phyloP scores from a whole-genome alignment of 371 early-diverging fungal genomes.

The Syncephalastrum sp. region DNA sequence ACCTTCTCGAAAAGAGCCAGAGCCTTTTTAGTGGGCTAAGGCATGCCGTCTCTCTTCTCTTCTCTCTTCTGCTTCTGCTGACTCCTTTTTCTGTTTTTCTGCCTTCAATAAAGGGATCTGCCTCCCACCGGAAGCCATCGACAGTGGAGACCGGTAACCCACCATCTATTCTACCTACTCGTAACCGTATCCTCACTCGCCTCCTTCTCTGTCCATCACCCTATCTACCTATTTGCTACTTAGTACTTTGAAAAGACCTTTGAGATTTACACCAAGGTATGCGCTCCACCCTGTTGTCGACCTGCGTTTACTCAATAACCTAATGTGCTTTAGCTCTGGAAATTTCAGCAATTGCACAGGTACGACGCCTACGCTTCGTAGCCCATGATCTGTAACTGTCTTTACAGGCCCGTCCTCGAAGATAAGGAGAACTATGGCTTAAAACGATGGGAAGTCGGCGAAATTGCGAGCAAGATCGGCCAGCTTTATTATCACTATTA shows the following conservation, averaged over 20 bases:
- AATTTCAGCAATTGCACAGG: conserved; percentile 92
- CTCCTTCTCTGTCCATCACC: no score
- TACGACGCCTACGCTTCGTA: conserved; percentile 13
- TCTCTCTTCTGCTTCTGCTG: background rate
- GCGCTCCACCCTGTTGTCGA: no score
- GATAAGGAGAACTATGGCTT: conserved; percentile 87
- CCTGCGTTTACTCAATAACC: conserved; percentile 1
- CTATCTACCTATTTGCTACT: no score
- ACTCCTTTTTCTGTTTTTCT: background rate
- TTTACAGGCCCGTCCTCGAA: conserved; percentile 72
- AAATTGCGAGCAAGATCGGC: conserved; percentile 97
- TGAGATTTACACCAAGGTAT: conserved; percentile 91
- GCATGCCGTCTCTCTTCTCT: conserved; percentile 34
- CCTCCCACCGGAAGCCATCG: conserved; percentile 75
- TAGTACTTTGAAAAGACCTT: conserved; percentile 95
- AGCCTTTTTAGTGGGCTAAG: conserved; percentile 92
- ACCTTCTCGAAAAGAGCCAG: conserved; percentile 94
- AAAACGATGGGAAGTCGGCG: conserved; percentile 97
- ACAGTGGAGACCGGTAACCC: conserved; percentile 69
- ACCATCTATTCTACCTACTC: background rate
- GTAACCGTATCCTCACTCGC: background rate
- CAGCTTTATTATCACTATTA: conserved; percentile 90
- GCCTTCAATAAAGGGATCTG: conserved; percentile 55
- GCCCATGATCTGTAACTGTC: background rate
- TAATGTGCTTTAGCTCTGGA: conserved; percentile 72